A percentile compares a stretch with the other conserved stretches of the same genome.
Evolutionary conservation across 2,329 filamentous ascomycete genomes (phyloP).

Genomic region (Nothophaeocryptopus gaeumannii): DNA sequence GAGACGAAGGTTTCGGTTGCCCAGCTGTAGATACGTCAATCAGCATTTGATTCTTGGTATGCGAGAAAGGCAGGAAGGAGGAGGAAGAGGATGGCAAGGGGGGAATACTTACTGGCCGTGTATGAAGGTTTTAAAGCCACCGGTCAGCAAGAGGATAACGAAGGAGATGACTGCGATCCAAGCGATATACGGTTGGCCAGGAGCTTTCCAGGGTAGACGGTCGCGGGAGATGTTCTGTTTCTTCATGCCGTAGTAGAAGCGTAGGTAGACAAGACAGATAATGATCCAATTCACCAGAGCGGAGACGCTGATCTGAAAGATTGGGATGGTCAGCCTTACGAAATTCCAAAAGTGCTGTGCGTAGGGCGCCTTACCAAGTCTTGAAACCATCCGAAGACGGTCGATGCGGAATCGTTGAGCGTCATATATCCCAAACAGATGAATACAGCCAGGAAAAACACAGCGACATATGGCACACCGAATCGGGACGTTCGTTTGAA

Average conservation of each 20-base stretch:
- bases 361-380: conserved; percentile 55
- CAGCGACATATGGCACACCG: conserved; percentile 21
- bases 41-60: background rate
- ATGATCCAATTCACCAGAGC: conserved; percentile 65
- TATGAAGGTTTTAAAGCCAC: conserved; percentile 56
- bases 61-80: background rate
- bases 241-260: conserved; percentile 58
- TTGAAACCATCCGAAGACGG: conserved; percentile 60
- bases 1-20: conserved; percentile 60
- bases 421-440: conserved; percentile 18
- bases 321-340: no score
- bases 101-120: conserved; percentile 42
- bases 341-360: no score
- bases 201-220: conserved; percentile 61
- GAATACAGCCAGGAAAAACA: conserved; percentile 14
- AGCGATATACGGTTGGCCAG: conserved; percentile 62
- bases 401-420: conserved; percentile 10
- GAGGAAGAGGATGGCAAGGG: background rate
- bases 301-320: conserved; percentile 53
- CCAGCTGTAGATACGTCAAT: conserved; percentile 41
- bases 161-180: conserved; percentile 58
- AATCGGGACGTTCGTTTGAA: conserved; percentile 43
- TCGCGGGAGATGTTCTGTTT: conserved; percentile 57
- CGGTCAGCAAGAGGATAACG: conserved; percentile 41
- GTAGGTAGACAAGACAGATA: conserved; percentile 61